phyloP scores from a whole-genome alignment of 2,329 filamentous ascomycete species.

The Leptographium wingfieldii region DNA sequence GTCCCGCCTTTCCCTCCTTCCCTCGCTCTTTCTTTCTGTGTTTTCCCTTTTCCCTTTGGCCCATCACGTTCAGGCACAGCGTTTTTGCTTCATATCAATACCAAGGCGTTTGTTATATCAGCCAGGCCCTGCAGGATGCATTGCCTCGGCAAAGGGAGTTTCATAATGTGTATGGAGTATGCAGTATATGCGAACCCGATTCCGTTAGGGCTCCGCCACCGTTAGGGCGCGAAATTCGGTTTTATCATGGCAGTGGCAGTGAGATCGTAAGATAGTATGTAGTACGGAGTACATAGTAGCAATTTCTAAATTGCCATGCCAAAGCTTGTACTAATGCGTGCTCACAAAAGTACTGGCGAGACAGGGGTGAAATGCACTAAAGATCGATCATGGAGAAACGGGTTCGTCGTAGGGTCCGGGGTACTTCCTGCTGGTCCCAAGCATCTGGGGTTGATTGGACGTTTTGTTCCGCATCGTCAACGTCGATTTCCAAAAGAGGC shows the following conservation, averaged over 20 bases:
- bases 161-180: neutral
- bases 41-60: neutral
- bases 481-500: neutral
- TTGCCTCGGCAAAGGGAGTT: neutral
- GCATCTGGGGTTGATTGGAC: neutral
- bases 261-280: no score
- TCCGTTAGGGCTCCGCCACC: no score
- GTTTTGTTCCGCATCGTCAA: neutral
- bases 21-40: neutral
- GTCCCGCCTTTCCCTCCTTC: neutral
- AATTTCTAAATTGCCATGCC: no score
- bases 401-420: no score
- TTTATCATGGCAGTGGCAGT: no score
- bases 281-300: no score
- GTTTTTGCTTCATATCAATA: neutral
- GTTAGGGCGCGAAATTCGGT: no score
- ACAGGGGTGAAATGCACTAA: no score
- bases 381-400: no score
- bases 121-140: neutral
- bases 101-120: neutral
- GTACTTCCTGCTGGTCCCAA: neutral
- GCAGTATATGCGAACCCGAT: neutral
- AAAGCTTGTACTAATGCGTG: no score
- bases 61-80: neutral
- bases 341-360: no score